phyloP scores from a whole-genome alignment of 2,329 filamentous ascomycete genomes.

The Hortaea werneckii region DNA sequence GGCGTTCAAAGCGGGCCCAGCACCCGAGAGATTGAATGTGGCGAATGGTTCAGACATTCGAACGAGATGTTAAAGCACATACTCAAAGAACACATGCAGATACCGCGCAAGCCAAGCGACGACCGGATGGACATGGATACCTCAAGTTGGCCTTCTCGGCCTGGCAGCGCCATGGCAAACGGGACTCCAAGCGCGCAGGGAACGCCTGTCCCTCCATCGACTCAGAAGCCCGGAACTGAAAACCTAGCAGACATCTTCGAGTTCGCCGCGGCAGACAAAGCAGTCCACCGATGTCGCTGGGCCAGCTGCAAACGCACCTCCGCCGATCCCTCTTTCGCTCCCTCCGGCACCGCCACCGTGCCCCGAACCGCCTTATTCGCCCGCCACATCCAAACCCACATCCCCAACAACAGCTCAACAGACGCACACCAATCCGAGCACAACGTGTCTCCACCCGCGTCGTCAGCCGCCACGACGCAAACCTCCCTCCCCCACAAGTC shows the following conservation, averaged over 20 bases:
- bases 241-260: slow-evolving; percentile 14
- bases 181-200: slow-evolving; percentile 11
- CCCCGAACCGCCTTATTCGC: slow-evolving; percentile 20
- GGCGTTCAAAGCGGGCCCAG: slow-evolving; percentile 33
- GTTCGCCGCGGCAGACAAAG: slow-evolving; percentile 21
- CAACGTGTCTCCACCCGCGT: slow-evolving; percentile 4
- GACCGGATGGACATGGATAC: slow-evolving; percentile 41
- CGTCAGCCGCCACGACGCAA: background rate
- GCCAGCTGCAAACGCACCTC: slow-evolving; percentile 51
- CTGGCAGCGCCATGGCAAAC: slow-evolving; percentile 6
- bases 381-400: slow-evolving; percentile 58
- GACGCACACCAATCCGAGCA: slow-evolving; percentile 18
- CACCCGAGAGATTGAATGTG: slow-evolving; percentile 28
- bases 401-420: too few relatives aligned
- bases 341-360: slow-evolving; percentile 4
- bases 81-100: slow-evolving; percentile 51
- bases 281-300: slow-evolving; percentile 55
- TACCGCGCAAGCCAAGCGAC: slow-evolving; percentile 39
- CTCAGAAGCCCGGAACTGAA: background rate
- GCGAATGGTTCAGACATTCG: slow-evolving; percentile 50
- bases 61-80: slow-evolving; percentile 66
- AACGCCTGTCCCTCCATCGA: slow-evolving; percentile 1
- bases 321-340: slow-evolving; percentile 17
- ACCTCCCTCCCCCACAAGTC: too few relatives aligned
- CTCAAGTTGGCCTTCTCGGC: slow-evolving; percentile 3